Conservation (phyloP, 129 eudicot species). For the Silybum marianum region DNA sequence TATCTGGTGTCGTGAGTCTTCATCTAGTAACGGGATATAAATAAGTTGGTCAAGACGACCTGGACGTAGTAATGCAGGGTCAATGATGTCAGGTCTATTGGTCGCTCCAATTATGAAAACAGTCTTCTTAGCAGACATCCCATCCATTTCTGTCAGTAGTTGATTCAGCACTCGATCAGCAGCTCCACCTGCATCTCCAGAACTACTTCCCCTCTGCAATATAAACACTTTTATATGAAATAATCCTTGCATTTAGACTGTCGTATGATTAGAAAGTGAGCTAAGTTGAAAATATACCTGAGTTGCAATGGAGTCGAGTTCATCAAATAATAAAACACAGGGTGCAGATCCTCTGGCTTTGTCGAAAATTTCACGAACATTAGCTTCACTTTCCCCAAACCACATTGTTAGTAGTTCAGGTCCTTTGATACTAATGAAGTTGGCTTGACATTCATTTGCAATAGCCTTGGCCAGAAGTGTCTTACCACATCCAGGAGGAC, state of each 20-base stretch:
- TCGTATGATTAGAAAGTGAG: no score
- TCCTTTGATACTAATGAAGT: conserved; percentile 29
- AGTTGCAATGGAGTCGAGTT: conserved; percentile 38
- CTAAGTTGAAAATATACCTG: no score
- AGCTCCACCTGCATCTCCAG: conserved; percentile 30
- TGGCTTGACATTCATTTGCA: conserved; percentile 38
- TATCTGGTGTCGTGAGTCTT: conserved; percentile 24
- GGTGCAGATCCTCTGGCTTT: conserved; percentile 39
- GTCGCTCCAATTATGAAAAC: conserved; percentile 20
- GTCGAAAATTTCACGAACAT: conserved; percentile 22
- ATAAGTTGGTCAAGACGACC: conserved; percentile 34
- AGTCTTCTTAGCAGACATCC: conserved; percentile 21
- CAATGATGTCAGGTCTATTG: conserved; percentile 19
- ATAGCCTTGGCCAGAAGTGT: conserved; percentile 39
- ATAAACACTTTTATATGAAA: no score
- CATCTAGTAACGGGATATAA: conserved; percentile 35
- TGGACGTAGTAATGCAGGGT: conserved; percentile 11
- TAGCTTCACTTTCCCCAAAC: conserved; percentile 35
- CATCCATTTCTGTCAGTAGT: conserved; percentile 26
- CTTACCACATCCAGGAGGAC: conserved; percentile 37
- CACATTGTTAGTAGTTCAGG: conserved; percentile 30
- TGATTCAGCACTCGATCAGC: conserved; percentile 33
- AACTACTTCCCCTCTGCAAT: conserved; percentile 27
- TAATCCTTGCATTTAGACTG: no score
- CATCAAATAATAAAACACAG: conserved; percentile 45